Percentiles rank a stretch among this genome's conserved stretches.
phyloP scores from a whole-genome alignment of 306 rosid genomes.

The Casuarina equisetifolia region DNA sequence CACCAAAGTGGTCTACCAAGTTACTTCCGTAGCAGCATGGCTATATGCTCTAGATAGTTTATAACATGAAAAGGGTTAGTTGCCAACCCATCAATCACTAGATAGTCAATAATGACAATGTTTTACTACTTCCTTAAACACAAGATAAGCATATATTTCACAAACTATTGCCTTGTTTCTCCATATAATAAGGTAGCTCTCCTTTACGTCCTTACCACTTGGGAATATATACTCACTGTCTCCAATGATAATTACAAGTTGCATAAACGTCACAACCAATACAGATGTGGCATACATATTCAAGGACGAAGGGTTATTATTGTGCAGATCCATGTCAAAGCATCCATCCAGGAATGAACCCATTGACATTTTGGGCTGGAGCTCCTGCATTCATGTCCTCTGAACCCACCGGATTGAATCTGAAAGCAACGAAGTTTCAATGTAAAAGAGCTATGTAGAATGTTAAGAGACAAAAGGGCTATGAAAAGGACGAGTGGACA shows the following conservation, averaged over 20 bases:
- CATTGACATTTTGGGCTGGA: conserved; percentile 44
- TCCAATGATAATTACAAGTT: not conserved
- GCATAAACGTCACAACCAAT: not conserved
- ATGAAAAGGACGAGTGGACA: not conserved
- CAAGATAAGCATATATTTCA: not conserved
- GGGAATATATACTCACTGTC: not conserved
- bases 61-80: not conserved
- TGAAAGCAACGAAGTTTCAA: conserved; percentile 30
- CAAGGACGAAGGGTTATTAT: not conserved
- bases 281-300: not conserved
- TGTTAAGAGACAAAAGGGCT: not conserved
- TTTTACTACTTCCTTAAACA: not conserved
- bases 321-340: conserved; percentile 30
- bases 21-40: too few species aligned
- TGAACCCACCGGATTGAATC: conserved; percentile 42
- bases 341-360: conserved; percentile 68
- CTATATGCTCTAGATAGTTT: not conserved
- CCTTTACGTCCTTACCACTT: not conserved
- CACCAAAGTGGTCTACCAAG: too few species aligned
- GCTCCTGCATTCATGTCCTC: conserved; percentile 47
- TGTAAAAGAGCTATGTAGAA: not conserved
- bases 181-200: too few species aligned
- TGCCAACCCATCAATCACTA: not conserved
- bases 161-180: not conserved
- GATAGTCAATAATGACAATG: not conserved